Percentiles rank a stretch among this genome's conserved stretches.
phyloP scores from a whole-genome alignment of 2,329 filamentous ascomycete genomes.

The Aspergillus flavus region DNA sequence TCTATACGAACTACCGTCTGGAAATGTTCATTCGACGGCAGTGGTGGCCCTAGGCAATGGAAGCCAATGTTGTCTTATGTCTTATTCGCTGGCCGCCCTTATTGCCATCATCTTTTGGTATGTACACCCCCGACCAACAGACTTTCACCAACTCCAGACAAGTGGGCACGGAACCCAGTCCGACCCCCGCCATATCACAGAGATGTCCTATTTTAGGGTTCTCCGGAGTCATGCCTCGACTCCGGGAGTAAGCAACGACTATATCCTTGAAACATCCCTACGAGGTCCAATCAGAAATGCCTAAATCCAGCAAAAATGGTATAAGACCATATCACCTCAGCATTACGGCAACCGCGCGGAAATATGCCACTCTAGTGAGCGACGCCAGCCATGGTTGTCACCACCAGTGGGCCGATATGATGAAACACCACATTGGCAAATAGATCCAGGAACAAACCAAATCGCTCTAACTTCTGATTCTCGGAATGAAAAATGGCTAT shows the following conservation, averaged over 20 bases:
- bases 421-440: too few species aligned
- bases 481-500: too few species aligned
- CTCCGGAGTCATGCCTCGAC: neutral
- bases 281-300: neutral
- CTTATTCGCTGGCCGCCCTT: too few species aligned
- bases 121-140: too few species aligned
- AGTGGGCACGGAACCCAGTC: neutral
- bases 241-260: neutral
- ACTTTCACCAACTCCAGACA: neutral
- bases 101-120: too few species aligned
- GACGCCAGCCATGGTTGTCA: slow-evolving; percentile 15
- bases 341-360: slow-evolving; percentile 8
- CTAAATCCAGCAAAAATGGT: neutral
- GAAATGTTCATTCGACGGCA: too few species aligned
- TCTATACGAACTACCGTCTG: too few species aligned
- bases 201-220: neutral
- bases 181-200: too few species aligned
- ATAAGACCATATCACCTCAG: neutral
- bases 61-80: too few species aligned
- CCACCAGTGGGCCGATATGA: slow-evolving; percentile 8
- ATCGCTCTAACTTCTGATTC: too few species aligned
- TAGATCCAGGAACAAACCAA: too few species aligned
- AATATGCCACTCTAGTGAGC: slow-evolving; percentile 15
- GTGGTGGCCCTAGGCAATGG: too few species aligned
- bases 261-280: neutral